A percentile compares a stretch with the other conserved stretches of the same genome.
Evolutionary conservation across 2,329 filamentous ascomycete genomes (phyloP).

Genomic region (Chrysoporthe puriensis): DNA sequence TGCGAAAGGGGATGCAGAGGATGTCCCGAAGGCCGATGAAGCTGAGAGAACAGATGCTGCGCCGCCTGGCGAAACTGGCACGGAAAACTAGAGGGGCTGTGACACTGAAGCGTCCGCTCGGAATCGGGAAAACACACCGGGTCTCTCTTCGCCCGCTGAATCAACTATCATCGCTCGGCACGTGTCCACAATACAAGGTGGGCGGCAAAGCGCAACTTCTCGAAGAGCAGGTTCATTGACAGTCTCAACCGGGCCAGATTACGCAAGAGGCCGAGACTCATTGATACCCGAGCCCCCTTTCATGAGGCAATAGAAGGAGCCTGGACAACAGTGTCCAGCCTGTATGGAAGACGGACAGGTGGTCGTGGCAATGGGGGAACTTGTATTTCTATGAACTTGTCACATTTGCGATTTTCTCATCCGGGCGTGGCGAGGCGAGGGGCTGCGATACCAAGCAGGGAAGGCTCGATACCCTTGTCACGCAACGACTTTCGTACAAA

Average conservation of each 20-base stretch:
- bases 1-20: constrained; percentile 9
- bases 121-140: neutral
- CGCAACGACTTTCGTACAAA: neutral
- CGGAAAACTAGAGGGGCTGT: constrained; percentile 14
- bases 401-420: neutral
- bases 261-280: neutral
- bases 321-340: neutral
- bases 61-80: neutral
- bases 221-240: neutral
- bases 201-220: neutral
- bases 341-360: neutral
- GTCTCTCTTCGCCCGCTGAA: neutral
- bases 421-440: neutral
- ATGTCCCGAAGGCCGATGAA: constrained; percentile 5
- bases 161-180: neutral
- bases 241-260: neutral
- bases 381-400: neutral
- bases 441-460: neutral
- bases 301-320: neutral
- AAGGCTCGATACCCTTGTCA: constrained; percentile 7
- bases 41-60: constrained; percentile 7
- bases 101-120: neutral
- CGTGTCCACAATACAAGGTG: neutral
- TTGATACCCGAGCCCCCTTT: neutral
- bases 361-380: neutral